Evolutionary conservation across 2,329 filamentous ascomycete genomes (phyloP).

Genomic region (Sphaerostilbella broomeana): DNA sequence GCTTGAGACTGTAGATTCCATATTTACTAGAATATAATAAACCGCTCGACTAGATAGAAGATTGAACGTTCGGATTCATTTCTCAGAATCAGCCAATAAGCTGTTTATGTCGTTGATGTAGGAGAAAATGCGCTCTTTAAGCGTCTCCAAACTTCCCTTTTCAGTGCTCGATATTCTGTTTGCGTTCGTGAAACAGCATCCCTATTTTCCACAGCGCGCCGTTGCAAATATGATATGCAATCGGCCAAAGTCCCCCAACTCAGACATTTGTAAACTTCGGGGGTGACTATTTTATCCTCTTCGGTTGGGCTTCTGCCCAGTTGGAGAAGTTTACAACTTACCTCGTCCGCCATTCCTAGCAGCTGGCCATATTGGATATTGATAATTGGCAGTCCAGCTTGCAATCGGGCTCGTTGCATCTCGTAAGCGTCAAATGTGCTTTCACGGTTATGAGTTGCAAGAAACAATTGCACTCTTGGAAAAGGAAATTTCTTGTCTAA

Average conservation of each 20-base stretch:
- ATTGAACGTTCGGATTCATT: no score
- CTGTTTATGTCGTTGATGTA: background rate
- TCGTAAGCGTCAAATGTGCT: constrained; percentile 35
- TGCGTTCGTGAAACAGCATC: constrained; percentile 29
- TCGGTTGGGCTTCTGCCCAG: constrained; percentile 16
- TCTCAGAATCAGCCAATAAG: no score
- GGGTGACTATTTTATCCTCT: constrained; percentile 15
- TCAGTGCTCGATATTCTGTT: constrained; percentile 26
- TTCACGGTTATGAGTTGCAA: constrained; percentile 46
- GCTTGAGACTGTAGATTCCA: no score
- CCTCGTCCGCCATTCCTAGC: constrained; percentile 52
- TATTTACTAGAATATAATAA: no score
- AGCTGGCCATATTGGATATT: constrained; percentile 45
- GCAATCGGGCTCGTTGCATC: constrained; percentile 35
- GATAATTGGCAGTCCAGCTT: constrained; percentile 24
- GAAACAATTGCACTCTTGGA: constrained; percentile 40
- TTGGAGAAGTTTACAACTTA: constrained; percentile 43
- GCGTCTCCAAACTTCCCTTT: constrained; percentile 23
- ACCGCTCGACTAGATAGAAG: no score
- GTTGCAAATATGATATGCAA: constrained; percentile 32
- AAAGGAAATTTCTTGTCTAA: constrained; percentile 24
- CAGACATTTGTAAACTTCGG: constrained; percentile 34
- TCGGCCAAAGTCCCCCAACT: constrained; percentile 34
- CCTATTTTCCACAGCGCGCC: constrained; percentile 33
- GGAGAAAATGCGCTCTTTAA: constrained; percentile 19